Percentiles rank a stretch among this genome's conserved stretches.
Conservation (phyloP, 768 basidiomycete genomes). For the Agrocybe pediades region DNA sequence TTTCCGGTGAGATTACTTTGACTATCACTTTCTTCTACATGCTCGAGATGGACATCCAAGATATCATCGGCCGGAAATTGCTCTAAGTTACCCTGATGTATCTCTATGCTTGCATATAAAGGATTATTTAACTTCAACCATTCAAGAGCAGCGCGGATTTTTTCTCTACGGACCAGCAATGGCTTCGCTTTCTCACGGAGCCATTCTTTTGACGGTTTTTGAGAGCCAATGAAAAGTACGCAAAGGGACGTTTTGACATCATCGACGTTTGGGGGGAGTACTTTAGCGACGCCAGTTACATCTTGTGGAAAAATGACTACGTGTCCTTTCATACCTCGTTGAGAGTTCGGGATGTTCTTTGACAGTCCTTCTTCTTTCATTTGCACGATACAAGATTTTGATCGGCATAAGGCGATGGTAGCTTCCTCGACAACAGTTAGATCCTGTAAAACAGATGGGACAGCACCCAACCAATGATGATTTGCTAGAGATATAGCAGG, state of each 20-base stretch:
- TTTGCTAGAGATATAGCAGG: constrained; percentile 31
- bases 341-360: constrained; percentile 10
- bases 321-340: constrained; percentile 38
- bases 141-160: constrained; percentile 29
- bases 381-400: constrained; percentile 38
- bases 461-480: constrained; percentile 19
- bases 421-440: constrained; percentile 39
- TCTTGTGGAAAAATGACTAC: constrained; percentile 42
- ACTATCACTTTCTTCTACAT: constrained; percentile 17
- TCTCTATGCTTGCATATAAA: constrained; percentile 30
- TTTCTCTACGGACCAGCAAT: constrained; percentile 29
- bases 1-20: background rate
- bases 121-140: constrained; percentile 41
- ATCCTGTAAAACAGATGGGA: constrained; percentile 29
- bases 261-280: constrained; percentile 36
- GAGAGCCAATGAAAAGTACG: constrained; percentile 40
- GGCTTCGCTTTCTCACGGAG: constrained; percentile 34
- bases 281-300: constrained; percentile 22
- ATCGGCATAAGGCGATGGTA: constrained; percentile 37
- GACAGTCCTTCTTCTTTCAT: constrained; percentile 25
- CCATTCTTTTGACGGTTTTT: constrained; percentile 28
- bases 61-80: constrained; percentile 15
- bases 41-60: constrained; percentile 30
- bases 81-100: constrained; percentile 23
- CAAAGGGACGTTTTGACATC: constrained; percentile 37